phyloP scores from a whole-genome alignment of 2,329 filamentous ascomycete genomes.

The Monosporascus sp. region DNA sequence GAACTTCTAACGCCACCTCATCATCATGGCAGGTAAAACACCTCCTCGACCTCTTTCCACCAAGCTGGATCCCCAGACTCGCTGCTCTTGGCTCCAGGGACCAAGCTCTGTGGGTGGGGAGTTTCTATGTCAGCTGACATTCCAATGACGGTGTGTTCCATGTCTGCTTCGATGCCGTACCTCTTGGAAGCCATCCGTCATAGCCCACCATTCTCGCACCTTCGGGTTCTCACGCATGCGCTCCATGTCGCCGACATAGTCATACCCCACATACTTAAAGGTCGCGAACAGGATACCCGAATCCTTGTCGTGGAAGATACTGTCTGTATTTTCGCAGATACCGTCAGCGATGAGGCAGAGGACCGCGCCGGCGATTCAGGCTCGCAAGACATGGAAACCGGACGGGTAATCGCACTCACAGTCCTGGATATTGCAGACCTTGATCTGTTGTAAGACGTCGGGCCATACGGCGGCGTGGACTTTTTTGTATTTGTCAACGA shows the following conservation, averaged over 20 bases:
- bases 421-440: conserved; percentile 68
- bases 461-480: conserved; percentile 73
- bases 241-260: conserved; percentile 71
- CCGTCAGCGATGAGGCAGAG: background rate
- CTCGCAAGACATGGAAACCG: background rate
- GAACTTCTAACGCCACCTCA: background rate
- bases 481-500: conserved; percentile 65
- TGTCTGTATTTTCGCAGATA: conserved; percentile 44
- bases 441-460: conserved; percentile 70
- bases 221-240: conserved; percentile 68
- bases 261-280: conserved; percentile 74
- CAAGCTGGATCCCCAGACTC: conserved; percentile 56
- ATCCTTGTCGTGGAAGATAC: conserved; percentile 64
- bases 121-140: background rate
- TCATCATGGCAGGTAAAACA: conserved; percentile 55
- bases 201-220: conserved; percentile 73
- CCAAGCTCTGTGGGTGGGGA: conserved; percentile 33
- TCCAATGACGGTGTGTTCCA: background rate
- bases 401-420: conserved; percentile 43
- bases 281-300: conserved; percentile 64
- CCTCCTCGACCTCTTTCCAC: conserved; percentile 67
- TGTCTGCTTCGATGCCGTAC: conserved; percentile 19
- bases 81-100: conserved; percentile 55
- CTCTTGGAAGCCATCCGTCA: conserved; percentile 75
- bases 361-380: background rate